phyloP scores from a whole-genome alignment of 345 rosid species.

The Linum tenue region DNA sequence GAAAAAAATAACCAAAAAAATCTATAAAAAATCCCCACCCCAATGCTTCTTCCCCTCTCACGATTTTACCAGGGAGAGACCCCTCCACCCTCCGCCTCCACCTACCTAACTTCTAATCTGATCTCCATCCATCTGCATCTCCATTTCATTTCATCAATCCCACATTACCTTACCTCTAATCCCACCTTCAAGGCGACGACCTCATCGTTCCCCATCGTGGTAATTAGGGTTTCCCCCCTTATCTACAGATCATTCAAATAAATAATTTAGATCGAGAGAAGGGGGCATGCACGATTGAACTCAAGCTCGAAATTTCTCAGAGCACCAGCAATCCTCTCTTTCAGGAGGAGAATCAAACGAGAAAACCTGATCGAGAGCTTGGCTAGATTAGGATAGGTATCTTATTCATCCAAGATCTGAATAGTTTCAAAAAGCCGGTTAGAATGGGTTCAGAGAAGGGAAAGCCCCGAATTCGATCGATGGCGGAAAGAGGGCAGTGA shows the following conservation, averaged over 20 bases:
- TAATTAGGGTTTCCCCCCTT: constrained; percentile 22
- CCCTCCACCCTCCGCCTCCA: too few relatives aligned
- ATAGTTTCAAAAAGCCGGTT: not conserved
- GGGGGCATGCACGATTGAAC: constrained; percentile 9
- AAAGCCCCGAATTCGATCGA: too few relatives aligned
- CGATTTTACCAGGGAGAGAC: too few relatives aligned
- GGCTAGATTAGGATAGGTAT: not conserved
- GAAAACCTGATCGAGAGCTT: not conserved
- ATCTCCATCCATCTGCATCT: too few relatives aligned
- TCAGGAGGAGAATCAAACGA: not conserved
- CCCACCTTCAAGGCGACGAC: constrained; percentile 13
- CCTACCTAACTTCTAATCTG: too few relatives aligned
- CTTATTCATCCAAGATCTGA: not conserved
- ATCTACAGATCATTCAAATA: constrained; percentile 9
- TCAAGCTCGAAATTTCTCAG: not conserved
- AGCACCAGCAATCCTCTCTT: not conserved
- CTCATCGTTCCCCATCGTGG: constrained; percentile 3
- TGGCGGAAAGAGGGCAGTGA: too few relatives aligned
- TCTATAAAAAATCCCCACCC: too few relatives aligned
- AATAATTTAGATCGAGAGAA: constrained; percentile 22
- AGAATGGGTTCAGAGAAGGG: too few relatives aligned
- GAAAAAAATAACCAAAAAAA: too few relatives aligned
- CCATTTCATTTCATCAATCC: not conserved
- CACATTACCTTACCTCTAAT: not conserved
- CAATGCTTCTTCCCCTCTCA: too few relatives aligned